Evolutionary conservation across 345 rosid genomes (phyloP), one percentile per base, ranked within the genome.

Genomic region (Citrus sp.): DNA sequence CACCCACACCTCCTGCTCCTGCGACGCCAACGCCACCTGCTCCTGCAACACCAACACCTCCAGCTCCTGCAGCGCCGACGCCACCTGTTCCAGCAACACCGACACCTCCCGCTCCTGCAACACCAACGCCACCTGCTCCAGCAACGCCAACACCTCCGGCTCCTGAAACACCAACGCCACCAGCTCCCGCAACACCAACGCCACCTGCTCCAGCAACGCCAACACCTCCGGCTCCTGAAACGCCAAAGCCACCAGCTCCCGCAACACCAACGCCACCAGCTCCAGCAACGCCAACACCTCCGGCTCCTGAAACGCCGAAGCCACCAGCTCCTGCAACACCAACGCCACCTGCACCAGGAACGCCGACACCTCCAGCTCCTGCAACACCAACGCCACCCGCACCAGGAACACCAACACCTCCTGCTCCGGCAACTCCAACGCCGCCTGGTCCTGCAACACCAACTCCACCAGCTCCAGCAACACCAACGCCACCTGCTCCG

Each of bases 91-190:
- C 64, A 0, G 28, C 1, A 4, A 3, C 13, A 0, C 64, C 64
- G 0, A 9, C 64, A 0, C 56, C 56, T 0, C 64, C 64, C 0
- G 25, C 32, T 0, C 64, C 64, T 0, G 14, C 0, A 24, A n/a
- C 32, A 0, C 64, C 70, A 19, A 1, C 46, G 2, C 35, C 66
- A 0, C 68, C 68, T 0, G 21, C 68, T 3, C 68, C 42, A 0
- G 71, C 9, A 38, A n/a, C 71, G 0, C 70, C 70, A 9, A 8
- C 70, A 0, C 27, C n/a, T 0, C 54, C 54, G 0, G 49, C 8
- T 8, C 46, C 46, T 0, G 27, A 1, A 8, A 37, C 27, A 0
- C 25, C 49, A 0, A 3, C 27, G 0, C 25, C 70, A 0, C 70
- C 70, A 0, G 70, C 49, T 3, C 49, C 70, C 4, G 1, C 4